Conservation (phyloP, 768 basidiomycete genomes). For the Pisolithus sp. region DNA sequence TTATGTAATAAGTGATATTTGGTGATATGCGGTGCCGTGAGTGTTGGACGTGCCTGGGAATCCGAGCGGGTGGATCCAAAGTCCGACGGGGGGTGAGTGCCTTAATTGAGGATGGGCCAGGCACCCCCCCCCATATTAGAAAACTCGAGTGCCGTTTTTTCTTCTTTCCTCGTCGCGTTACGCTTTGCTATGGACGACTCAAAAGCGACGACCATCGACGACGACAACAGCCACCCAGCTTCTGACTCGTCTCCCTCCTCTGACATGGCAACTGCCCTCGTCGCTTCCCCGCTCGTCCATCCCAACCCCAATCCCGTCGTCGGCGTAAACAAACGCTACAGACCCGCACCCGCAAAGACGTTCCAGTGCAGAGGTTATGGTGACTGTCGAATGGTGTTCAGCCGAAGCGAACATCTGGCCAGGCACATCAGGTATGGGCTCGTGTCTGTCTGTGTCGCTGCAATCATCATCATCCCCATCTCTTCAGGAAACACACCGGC, state of each 20-base stretch:
- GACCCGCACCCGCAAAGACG: slow-evolving; percentile 84
- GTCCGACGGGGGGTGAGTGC: slow-evolving; percentile 28
- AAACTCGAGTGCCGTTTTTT: slow-evolving; percentile 12
- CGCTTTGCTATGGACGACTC: slow-evolving; percentile 30
- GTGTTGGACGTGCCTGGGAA: slow-evolving; percentile 28
- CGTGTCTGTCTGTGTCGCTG: too few species aligned
- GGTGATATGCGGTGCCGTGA: slow-evolving; percentile 29
- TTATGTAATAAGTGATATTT: slow-evolving; percentile 10
- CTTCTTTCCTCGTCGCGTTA: slow-evolving; percentile 26
- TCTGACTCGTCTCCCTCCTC: slow-evolving; percentile 1
- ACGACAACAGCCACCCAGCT: not conserved
- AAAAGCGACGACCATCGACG: slow-evolving; percentile 12
- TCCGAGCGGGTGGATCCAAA: slow-evolving; percentile 19
- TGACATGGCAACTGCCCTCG: slow-evolving; percentile 29
- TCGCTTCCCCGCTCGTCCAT: slow-evolving; percentile 20
- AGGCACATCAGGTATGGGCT: slow-evolving; percentile 82
- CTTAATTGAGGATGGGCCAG: slow-evolving; percentile 30
- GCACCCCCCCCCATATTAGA: slow-evolving; percentile 25
- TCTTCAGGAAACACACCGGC: slow-evolving; percentile 89
- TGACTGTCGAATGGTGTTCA: slow-evolving; percentile 96
- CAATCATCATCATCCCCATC: too few species aligned
- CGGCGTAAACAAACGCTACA: slow-evolving; percentile 56
- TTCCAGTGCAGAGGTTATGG: slow-evolving; percentile 95
- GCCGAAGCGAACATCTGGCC: slow-evolving; percentile 90
- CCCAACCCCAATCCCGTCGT: slow-evolving; percentile 20